Conservation (phyloP, 108 stramenopile species). For the Pseudonitzschia delicatissima region DNA sequence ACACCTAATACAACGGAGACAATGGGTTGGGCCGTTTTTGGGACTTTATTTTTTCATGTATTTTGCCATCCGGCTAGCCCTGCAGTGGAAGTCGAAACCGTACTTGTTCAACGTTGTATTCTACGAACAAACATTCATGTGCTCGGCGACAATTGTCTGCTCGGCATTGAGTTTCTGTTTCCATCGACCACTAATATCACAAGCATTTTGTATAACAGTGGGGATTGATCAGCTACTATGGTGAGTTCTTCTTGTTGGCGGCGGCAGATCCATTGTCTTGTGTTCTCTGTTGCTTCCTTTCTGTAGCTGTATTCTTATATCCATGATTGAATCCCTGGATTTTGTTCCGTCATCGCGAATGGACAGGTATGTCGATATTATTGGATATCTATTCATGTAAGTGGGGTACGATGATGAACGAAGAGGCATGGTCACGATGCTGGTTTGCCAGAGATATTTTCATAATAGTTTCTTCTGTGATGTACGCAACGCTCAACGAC, state of each 20-base stretch:
- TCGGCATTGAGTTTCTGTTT: conserved; percentile 44
- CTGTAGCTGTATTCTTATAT: background rate
- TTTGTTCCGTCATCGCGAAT: too few relatives aligned
- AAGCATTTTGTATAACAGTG: conserved; percentile 61
- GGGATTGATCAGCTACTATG: conserved; percentile 81
- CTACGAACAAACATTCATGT: conserved; percentile 55
- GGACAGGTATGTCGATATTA: too few relatives aligned
- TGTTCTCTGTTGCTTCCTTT: background rate
- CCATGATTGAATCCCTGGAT: background rate
- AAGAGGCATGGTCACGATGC: too few relatives aligned
- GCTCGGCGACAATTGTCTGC: conserved; percentile 58
- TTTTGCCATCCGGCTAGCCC: conserved; percentile 40
- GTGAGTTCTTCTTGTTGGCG: conserved; percentile 48
- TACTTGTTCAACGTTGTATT: conserved; percentile 56
- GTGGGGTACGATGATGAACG: too few relatives aligned
- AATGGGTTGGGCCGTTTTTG: conserved; percentile 21
- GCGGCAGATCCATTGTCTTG: background rate
- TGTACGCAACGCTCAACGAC: too few relatives aligned
- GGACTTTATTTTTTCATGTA: conserved; percentile 36
- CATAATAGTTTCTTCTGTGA: too few relatives aligned
- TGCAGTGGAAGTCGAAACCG: conserved; percentile 23
- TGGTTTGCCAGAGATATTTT: too few relatives aligned
- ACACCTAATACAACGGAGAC: background rate
- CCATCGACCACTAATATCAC: conserved; percentile 54
- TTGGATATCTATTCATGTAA: too few relatives aligned